Evolutionary conservation across 352 stramenopile genomes (phyloP).

Genomic region (Proteromonas lacertae): DNA sequence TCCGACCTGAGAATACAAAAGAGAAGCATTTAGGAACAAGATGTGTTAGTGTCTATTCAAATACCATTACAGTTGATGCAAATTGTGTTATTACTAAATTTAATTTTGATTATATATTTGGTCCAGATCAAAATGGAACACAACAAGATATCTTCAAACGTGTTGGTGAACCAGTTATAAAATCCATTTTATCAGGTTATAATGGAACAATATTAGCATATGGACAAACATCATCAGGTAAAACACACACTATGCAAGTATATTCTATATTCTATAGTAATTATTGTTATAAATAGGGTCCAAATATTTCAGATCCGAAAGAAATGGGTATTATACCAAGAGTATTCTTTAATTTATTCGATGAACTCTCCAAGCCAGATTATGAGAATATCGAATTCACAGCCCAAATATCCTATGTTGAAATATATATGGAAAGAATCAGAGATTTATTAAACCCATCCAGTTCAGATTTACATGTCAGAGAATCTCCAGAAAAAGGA

Average conservation of each 20-base stretch:
- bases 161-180: conserved; percentile 35
- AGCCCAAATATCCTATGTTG: conserved; percentile 30
- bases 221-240: too few relatives aligned
- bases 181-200: conserved; percentile 56
- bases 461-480: conserved; percentile 37
- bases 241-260: conserved; percentile 29
- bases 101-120: conserved; percentile 52
- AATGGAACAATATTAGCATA: conserved; percentile 73
- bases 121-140: conserved; percentile 21
- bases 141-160: conserved; percentile 49
- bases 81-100: conserved; percentile 27
- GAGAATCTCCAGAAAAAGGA: conserved; percentile 36
- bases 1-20: conserved; percentile 32
- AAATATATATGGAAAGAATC: conserved; percentile 81
- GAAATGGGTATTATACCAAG: conserved; percentile 10
- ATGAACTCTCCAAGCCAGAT: conserved; percentile 1
- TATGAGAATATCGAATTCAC: conserved; percentile 3
- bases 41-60: conserved; percentile 3
- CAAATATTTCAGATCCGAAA: conserved; percentile 32
- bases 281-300: conserved; percentile 37
- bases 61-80: conserved; percentile 9
- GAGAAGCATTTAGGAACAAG: conserved; percentile 20
- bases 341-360: conserved; percentile 8
- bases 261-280: conserved; percentile 15
- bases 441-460: conserved; percentile 51